Conservation (phyloP, 1,284 basidiomycete species). For the Rugosomyces carneus region DNA sequence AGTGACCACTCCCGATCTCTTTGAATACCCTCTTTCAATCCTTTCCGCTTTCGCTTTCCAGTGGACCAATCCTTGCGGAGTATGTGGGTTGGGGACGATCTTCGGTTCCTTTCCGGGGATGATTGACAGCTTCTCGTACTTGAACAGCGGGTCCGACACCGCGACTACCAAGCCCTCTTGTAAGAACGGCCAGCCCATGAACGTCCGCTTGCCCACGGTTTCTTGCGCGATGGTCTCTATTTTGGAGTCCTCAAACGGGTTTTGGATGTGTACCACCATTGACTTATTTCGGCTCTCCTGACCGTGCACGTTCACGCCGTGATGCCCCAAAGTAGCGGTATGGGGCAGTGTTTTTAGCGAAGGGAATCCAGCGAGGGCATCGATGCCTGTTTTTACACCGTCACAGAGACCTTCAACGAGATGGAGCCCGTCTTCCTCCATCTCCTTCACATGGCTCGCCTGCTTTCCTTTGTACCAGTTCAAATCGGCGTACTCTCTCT, state of each 20-base stretch:
- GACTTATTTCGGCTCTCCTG: conserved; percentile 87
- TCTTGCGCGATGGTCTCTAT: conserved; percentile 69
- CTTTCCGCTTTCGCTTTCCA: conserved; percentile 79
- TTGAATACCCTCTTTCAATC: conserved; percentile 85
- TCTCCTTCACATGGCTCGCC: conserved; percentile 58
- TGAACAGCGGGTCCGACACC: conserved; percentile 85
- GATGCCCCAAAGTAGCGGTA: conserved; percentile 71
- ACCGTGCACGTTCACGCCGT: conserved; percentile 93
- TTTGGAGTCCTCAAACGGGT: conserved; percentile 64
- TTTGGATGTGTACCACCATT: conserved; percentile 85
- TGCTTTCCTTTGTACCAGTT: conserved; percentile 93
- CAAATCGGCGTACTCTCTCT: conserved; percentile 83
- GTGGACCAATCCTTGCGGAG: conserved; percentile 53
- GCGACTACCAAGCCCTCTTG: conserved; percentile 86
- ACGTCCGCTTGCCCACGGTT: conserved; percentile 76
- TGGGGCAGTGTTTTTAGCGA: conserved; percentile 88
- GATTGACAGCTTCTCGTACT: conserved; percentile 69
- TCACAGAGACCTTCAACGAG: conserved; percentile 84
- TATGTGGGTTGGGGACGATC: conserved; percentile 70
- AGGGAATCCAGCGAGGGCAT: conserved; percentile 93
- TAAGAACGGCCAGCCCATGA: conserved; percentile 91
- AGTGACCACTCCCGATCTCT: conserved; percentile 82
- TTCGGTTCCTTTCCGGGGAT: conserved; percentile 48
- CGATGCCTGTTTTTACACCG: conserved; percentile 82
- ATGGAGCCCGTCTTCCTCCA: conserved; percentile 79